These are phyloP conservation scores for Aspergillus bridgeri DNA, from an alignment of 495 filamentous ascomycete genomes.

Conservation along the genomic window DNA sequence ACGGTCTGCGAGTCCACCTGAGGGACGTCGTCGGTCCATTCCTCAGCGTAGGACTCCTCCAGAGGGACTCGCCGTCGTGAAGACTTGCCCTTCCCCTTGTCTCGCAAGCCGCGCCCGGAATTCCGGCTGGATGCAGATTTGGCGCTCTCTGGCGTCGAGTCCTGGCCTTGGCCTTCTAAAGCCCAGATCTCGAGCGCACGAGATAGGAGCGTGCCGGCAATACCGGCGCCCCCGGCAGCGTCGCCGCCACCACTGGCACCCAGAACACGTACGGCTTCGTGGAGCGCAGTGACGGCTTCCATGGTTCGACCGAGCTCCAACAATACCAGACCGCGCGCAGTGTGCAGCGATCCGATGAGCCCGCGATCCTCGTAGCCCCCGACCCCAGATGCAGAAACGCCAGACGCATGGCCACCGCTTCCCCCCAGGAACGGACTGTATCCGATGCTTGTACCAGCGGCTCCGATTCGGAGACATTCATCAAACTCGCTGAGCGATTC, in stretches of 20 bases:
- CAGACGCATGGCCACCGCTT: constrained; percentile 32
- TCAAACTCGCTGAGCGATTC: constrained; percentile 76
- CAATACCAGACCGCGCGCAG: constrained; percentile 60
- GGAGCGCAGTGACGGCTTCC: constrained; percentile 63
- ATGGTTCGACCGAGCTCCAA: constrained; percentile 63
- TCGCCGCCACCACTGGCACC: constrained; percentile 52
- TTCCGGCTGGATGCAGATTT: constrained; percentile 16
- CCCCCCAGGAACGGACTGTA: constrained; percentile 42
- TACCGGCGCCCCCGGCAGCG: constrained; percentile 61
- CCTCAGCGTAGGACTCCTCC: constrained; percentile 24
- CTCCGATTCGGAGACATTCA: constrained; percentile 73
- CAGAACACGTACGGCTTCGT: constrained; percentile 63
- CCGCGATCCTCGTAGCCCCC: constrained; percentile 47
- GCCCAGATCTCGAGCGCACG: constrained; percentile 71
- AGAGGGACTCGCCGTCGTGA: constrained; percentile 23
- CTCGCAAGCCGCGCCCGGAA: constrained; percentile 23
- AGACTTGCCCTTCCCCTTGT: constrained; percentile 28
- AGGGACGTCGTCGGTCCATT: constrained; percentile 39
- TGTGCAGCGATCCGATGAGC: constrained; percentile 43
- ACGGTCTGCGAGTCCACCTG: constrained; percentile 21
- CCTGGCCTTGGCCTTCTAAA: constrained; percentile 28
- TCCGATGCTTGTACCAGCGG: constrained; percentile 59
- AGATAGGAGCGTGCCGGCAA: constrained; percentile 70
- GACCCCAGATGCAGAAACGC: constrained; percentile 35
- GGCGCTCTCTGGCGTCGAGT: constrained; percentile 21